These are phyloP conservation scores for Radiomyces spectabilis DNA, from an alignment of 192 early-diverging fungal species.

Conservation along the genomic window DNA sequence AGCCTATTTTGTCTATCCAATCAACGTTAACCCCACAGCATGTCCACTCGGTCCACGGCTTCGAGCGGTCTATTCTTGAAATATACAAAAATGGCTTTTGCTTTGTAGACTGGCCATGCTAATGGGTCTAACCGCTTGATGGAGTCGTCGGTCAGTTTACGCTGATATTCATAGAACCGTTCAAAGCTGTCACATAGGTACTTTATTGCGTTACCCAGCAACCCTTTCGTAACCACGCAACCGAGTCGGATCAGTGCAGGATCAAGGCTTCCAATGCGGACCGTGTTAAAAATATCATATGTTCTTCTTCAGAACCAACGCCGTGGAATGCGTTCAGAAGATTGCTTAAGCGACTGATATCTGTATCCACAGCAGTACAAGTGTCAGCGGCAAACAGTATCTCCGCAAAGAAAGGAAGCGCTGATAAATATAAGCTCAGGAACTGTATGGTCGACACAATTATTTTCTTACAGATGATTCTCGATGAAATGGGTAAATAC, in stretches of 20 bases:
- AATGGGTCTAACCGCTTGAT: conserved; percentile 46
- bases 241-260: conserved; percentile 79
- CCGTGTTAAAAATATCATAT: conserved; percentile 93
- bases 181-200: conserved; percentile 65
- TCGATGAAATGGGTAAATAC: no score
- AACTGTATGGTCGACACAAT: no score
- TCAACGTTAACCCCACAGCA: no score
- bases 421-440: no score
- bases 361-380: no score
- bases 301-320: conserved; percentile 76
- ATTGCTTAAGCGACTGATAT: conserved; percentile 71
- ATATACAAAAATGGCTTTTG: conserved; percentile 92
- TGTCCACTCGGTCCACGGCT: conserved; percentile 45
- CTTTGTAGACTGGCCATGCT: conserved; percentile 91
- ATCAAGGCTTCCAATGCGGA: conserved; percentile 71
- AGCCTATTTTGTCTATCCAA: no score
- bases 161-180: conserved; percentile 62
- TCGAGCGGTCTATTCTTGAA: conserved; percentile 66
- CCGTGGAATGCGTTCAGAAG: conserved; percentile 87
- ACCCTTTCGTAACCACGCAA: conserved; percentile 67
- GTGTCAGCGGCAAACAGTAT: no score
- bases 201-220: conserved; percentile 63
- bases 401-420: no score
- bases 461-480: no score
- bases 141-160: conserved; percentile 62